Evolutionary conservation across 495 filamentous ascomycete species (phyloP), one percentile per base, ranked within the genome.

Genomic region (Penicillium arizonense): DNA sequence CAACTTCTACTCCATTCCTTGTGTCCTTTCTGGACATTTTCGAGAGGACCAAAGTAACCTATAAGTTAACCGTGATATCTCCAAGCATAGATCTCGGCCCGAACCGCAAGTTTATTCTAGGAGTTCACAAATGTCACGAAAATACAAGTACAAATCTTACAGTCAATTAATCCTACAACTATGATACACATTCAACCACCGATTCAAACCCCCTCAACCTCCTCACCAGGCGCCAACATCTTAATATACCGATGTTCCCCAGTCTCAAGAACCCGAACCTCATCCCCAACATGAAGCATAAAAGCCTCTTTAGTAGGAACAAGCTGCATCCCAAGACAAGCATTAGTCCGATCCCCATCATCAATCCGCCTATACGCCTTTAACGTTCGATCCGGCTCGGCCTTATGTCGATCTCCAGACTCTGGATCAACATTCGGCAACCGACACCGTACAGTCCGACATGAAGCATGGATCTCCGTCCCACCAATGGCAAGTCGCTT

Each of bases 351-450:
- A 40, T 87, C 83, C 5, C 92, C 91, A 12, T 75, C 69, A 71
- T 96, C 92, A 37, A 97, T 85, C 24, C 79, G 67, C 28, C 91
- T 78, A 68, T 86, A 88, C 14, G 70, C 76, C 47, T 85, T 76
- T 65, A 96, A 64, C 11, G 89, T 87, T 33, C 68, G 71, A 68
- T 91, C 86, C 13, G 92, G 91, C 71, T 97, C 87, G 5, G 68
- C 73, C 3, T 68, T 65, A 65, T 96, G 88, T 44, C 82, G 79
- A n/a, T 79, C 59, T 0, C 90, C 93, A 3, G 82, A 90, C 16
- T 75, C 76, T 13, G 79, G 90, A 68, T 96, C 81, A 2, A 92
- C 87, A 60, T 96, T 96, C 5, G 91, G 91, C 49, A 96, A 65
- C 46, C 83, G 85, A 68, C 92, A 96, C 26, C 92, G 83, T 5